phyloP scores from a whole-genome alignment of 2,329 filamentous ascomycete genomes.

The Diplodia corticola region DNA sequence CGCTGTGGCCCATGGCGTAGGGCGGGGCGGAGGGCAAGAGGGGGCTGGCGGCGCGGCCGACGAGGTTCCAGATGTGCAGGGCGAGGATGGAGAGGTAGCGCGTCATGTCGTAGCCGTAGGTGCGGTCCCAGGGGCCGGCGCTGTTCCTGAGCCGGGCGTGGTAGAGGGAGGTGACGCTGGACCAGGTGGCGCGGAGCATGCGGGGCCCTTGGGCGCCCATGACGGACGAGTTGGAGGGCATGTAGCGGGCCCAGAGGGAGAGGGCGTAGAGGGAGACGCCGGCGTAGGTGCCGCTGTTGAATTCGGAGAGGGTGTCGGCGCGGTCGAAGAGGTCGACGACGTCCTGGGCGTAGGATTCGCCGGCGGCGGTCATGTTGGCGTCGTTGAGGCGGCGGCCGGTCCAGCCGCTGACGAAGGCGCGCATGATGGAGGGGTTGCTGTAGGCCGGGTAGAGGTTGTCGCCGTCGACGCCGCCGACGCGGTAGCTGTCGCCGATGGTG shows the following conservation, averaged over 20 bases:
- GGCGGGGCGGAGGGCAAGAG: conserved; percentile 40
- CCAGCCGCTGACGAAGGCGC: conserved; percentile 62
- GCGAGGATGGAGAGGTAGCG: conserved; percentile 60
- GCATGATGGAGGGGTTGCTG: conserved; percentile 63
- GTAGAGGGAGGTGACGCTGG: conserved; percentile 54
- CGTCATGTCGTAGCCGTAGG: conserved; percentile 66
- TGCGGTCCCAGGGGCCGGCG: conserved; percentile 65
- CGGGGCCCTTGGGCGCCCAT: conserved; percentile 54
- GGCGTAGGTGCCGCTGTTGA: conserved; percentile 64
- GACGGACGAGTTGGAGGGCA: conserved; percentile 53
- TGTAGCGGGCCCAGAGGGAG: conserved; percentile 61
- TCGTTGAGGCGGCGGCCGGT: conserved; percentile 56
- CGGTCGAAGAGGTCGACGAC: conserved; percentile 59
- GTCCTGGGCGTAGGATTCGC: conserved; percentile 57
- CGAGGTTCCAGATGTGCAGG: conserved; percentile 59
- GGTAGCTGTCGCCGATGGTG: conserved; percentile 61
- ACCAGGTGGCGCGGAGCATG: conserved; percentile 58
- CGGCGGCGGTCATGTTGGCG: conserved; percentile 59
- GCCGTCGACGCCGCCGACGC: conserved; percentile 59
- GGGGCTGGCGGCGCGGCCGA: conserved; percentile 38
- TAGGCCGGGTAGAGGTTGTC: conserved; percentile 66
- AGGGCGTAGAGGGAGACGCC: conserved; percentile 62
- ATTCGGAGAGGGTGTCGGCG: conserved; percentile 61
- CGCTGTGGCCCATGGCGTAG: conserved; percentile 58
- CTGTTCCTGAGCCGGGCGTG: conserved; percentile 61